phyloP scores from a whole-genome alignment of 2,329 filamentous ascomycete genomes.

The Talaromyces atroroseus region DNA sequence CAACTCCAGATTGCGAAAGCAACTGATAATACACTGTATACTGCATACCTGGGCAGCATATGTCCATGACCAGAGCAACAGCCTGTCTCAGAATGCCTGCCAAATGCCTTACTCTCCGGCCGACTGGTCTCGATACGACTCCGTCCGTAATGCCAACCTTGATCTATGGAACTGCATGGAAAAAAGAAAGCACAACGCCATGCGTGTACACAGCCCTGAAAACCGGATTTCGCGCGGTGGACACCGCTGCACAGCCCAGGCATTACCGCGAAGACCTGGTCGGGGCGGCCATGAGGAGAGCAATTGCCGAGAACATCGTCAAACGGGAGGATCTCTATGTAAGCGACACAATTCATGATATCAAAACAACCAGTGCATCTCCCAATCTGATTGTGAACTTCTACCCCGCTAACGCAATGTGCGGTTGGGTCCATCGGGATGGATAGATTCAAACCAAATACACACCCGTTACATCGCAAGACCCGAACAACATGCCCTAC shows the following conservation, averaged over 20 bases:
- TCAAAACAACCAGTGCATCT: not conserved
- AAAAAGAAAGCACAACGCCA: slow-evolving; percentile 61
- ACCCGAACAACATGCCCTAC: slow-evolving; percentile 58
- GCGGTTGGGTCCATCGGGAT: not conserved
- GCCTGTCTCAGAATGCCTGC: slow-evolving; percentile 2
- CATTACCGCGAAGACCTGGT: slow-evolving; percentile 72
- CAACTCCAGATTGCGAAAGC: too few species aligned
- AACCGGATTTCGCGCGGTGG: slow-evolving; percentile 65
- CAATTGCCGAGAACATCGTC: slow-evolving; percentile 56
- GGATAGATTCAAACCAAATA: slow-evolving; percentile 75
- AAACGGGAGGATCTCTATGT: slow-evolving; percentile 60
- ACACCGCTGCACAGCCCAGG: slow-evolving; percentile 72
- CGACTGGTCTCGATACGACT: slow-evolving; percentile 2
- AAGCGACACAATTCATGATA: slow-evolving; percentile 19
- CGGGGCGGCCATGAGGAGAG: slow-evolving; percentile 59
- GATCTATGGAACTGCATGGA: slow-evolving; percentile 84
- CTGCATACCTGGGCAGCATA: not conserved
- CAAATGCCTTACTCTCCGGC: not conserved
- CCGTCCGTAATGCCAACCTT: slow-evolving; percentile 38
- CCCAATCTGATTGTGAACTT: not conserved
- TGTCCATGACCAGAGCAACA: not conserved
- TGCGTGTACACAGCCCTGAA: slow-evolving; percentile 65
- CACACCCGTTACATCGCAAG: slow-evolving; percentile 60
- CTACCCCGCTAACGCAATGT: not conserved
- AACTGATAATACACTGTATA: too few species aligned